Evolutionary conservation across 345 rosid species (phyloP).

Genomic region (Citrus maxima): DNA sequence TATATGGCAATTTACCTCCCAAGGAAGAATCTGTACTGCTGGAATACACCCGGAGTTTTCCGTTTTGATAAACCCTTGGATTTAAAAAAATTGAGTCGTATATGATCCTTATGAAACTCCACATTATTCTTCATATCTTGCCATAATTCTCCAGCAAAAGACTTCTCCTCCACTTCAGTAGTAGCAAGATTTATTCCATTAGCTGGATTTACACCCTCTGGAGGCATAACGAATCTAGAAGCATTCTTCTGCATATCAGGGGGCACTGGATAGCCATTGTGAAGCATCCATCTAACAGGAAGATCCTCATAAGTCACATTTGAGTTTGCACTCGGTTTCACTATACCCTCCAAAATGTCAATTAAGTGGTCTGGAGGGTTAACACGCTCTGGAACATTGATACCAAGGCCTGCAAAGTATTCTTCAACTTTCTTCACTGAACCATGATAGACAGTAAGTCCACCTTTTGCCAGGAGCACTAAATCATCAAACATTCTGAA

Average conservation of each 20-base stretch:
- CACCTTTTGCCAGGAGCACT: conserved; percentile 87
- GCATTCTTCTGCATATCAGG: conserved; percentile 54
- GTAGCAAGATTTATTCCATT: conserved; percentile 22
- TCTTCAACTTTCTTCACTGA: conserved; percentile 70
- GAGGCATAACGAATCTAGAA: conserved; percentile 24
- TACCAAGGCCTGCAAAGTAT: conserved; percentile 79
- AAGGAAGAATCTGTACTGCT: conserved; percentile 76
- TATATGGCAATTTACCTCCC: conserved; percentile 57
- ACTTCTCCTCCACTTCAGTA: conserved; percentile 35
- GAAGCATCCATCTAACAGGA: conserved; percentile 91
- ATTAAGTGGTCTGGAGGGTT: conserved; percentile 96
- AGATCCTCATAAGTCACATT: conserved; percentile 57
- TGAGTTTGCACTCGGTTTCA: conserved; percentile 40
- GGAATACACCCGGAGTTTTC: conserved; percentile 58
- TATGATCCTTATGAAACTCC: conserved; percentile 60
- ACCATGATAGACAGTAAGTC: conserved; percentile 81
- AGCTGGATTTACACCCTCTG: conserved; percentile 18
- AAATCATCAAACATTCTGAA: conserved; percentile 85
- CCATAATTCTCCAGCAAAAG: conserved; percentile 88
- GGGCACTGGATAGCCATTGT: conserved; percentile 74
- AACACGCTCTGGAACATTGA: conserved; percentile 74
- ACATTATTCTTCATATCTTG: conserved; percentile 67
- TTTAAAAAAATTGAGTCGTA: conserved; percentile 61
- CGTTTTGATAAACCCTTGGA: conserved; percentile 63
- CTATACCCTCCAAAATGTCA: conserved; percentile 85